These are phyloP conservation scores for Aspergillus versicolor DNA, from an alignment of 2,329 filamentous ascomycete genomes.

Conservation along the genomic window DNA sequence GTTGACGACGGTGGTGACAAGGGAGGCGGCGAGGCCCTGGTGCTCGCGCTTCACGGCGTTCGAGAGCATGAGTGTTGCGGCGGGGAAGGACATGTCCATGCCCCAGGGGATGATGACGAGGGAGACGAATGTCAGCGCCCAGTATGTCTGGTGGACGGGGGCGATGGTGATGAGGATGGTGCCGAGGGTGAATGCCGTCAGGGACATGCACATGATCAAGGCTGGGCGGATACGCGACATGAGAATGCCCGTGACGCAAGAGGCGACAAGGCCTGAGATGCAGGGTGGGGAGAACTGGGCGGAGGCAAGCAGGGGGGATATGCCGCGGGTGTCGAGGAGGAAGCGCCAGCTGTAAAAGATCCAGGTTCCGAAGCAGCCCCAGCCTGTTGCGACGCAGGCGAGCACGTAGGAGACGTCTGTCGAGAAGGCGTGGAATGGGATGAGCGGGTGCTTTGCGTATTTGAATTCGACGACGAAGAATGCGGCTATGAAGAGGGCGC, in stretches of 20 bases:
- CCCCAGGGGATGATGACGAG: conserved; percentile 61
- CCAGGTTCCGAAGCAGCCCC: conserved; percentile 44
- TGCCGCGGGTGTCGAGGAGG: conserved; percentile 23
- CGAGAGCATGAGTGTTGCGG: conserved; percentile 60
- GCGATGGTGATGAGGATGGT: conserved; percentile 44
- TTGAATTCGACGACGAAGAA: conserved; percentile 56
- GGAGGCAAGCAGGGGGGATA: conserved; percentile 27
- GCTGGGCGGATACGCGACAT: conserved; percentile 24
- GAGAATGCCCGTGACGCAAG: conserved; percentile 27
- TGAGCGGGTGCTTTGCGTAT: conserved; percentile 51
- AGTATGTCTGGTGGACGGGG: conserved; percentile 60
- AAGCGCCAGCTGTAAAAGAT: conserved; percentile 42
- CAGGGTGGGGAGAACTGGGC: conserved; percentile 32
- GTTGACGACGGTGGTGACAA: conserved; percentile 67
- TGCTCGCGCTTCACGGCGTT: conserved; percentile 49
- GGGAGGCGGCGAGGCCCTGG: conserved; percentile 54
- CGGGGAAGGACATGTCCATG: conserved; percentile 68
- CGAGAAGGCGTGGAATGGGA: conserved; percentile 51
- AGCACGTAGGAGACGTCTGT: conserved; percentile 35
- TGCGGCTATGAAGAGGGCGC: conserved; percentile 51
- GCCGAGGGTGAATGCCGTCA: conserved; percentile 44
- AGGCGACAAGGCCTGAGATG: conserved; percentile 30
- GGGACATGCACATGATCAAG: conserved; percentile 23
- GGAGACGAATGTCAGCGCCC: conserved; percentile 62
- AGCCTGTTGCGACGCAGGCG: conserved; percentile 42